Evolutionary conservation across 768 basidiomycete species (phyloP).

Genomic region (Mrakia blollopis): DNA sequence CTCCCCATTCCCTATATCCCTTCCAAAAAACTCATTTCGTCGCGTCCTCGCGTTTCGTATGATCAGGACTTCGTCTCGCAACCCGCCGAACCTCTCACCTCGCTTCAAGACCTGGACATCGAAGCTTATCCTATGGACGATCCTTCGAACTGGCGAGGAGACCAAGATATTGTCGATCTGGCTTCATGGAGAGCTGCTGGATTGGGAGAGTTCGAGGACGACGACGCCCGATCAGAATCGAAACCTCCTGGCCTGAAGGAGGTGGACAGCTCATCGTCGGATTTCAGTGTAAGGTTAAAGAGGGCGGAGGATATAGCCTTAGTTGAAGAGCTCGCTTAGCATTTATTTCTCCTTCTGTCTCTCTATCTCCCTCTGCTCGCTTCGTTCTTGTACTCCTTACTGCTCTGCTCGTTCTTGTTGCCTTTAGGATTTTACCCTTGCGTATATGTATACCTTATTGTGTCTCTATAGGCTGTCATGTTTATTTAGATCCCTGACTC

Average conservation of each 20-base stretch:
- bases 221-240: background rate
- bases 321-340: too few species aligned
- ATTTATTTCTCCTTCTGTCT: too few species aligned
- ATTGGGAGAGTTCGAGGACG: conserved; percentile 8
- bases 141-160: background rate
- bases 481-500: too few species aligned
- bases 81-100: background rate
- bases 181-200: background rate
- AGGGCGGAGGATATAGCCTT: too few species aligned
- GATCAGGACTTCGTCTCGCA: background rate
- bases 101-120: background rate
- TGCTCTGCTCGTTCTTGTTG: too few species aligned
- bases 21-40: background rate
- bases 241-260: background rate
- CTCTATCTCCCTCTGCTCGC: too few species aligned
- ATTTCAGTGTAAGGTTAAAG: too few species aligned
- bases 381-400: too few species aligned
- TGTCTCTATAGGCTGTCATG: too few species aligned
- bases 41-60: background rate
- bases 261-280: background rate
- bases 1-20: background rate
- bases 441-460: too few species aligned
- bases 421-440: too few species aligned
- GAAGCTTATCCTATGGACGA: background rate
- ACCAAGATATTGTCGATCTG: conserved; percentile 14